phyloP scores from a whole-genome alignment of 1,284 basidiomycete species.

The Pascua sp. region DNA sequence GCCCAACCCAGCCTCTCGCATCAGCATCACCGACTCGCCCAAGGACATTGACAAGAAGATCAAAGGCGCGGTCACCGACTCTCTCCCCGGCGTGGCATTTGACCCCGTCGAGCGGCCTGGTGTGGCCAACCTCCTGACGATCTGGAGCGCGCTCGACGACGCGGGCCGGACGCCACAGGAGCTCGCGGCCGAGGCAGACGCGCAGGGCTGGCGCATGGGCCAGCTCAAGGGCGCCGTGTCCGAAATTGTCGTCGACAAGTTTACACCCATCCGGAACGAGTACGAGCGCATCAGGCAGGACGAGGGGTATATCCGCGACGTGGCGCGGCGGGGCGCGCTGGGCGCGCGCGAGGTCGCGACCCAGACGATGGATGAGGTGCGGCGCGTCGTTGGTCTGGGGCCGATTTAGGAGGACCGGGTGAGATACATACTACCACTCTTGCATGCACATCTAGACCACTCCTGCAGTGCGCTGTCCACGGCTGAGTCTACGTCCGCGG shows the following conservation, averaged over 20 bases:
- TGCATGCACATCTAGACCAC: not conserved
- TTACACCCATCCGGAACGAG: conserved; percentile 67
- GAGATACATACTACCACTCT: not conserved
- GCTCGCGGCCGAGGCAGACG: conserved; percentile 53
- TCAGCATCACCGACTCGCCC: conserved; percentile 74
- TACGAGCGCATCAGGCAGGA: conserved; percentile 65
- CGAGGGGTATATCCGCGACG: conserved; percentile 59
- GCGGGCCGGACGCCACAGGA: conserved; percentile 52
- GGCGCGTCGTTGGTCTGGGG: conserved; percentile 63
- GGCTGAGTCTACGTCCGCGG: too few species aligned
- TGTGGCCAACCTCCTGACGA: conserved; percentile 74
- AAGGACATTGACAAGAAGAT: conserved; percentile 67
- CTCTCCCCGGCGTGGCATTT: conserved; percentile 66
- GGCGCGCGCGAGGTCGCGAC: conserved; percentile 63
- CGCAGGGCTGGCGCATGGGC: conserved; percentile 55
- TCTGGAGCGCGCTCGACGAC: conserved; percentile 52
- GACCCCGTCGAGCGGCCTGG: conserved; percentile 75
- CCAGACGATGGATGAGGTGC: conserved; percentile 65
- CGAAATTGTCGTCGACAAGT: conserved; percentile 66
- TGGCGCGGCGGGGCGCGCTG: conserved; percentile 64
- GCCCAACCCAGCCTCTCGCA: conserved; percentile 72
- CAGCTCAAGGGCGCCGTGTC: conserved; percentile 69
- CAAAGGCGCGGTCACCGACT: conserved; percentile 79
- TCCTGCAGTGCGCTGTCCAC: too few species aligned
- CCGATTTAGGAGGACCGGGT: not conserved